phyloP scores from a whole-genome alignment of 2,329 filamentous ascomycete genomes.

The Beauveria varroae region DNA sequence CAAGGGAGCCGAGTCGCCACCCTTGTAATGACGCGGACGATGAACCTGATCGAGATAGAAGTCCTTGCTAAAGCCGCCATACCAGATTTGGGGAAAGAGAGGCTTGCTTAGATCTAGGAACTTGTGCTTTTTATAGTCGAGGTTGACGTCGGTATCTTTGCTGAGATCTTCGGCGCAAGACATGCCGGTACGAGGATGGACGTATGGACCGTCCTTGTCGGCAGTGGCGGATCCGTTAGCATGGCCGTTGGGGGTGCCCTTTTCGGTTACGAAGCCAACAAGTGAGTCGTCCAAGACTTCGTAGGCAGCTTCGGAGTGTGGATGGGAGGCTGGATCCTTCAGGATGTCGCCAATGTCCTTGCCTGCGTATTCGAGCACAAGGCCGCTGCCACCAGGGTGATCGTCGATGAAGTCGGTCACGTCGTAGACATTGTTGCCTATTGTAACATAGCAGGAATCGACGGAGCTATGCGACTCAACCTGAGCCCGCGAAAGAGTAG shows the following conservation, averaged over 20 bases:
- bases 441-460: constrained; percentile 86
- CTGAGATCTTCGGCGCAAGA: constrained; percentile 78
- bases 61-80: constrained; percentile 80
- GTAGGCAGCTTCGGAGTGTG: constrained; percentile 88
- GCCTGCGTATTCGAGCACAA: constrained; percentile 84
- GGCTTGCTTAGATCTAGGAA: constrained; percentile 86
- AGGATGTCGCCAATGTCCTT: constrained; percentile 79
- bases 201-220: constrained; percentile 23
- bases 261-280: constrained; percentile 68
- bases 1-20: constrained; percentile 82
- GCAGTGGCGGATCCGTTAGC: constrained; percentile 16
- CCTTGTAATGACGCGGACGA: constrained; percentile 89
- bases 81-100: constrained; percentile 81
- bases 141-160: constrained; percentile 68
- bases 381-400: constrained; percentile 82
- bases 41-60: constrained; percentile 97
- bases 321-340: constrained; percentile 74
- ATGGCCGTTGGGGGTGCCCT: constrained; percentile 34
- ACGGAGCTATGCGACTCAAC: constrained; percentile 71
- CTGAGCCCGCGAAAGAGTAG: constrained; percentile 73
- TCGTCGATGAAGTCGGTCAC: constrained; percentile 84
- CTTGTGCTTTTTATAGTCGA: constrained; percentile 84
- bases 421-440: constrained; percentile 89
- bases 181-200: constrained; percentile 73
- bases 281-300: constrained; percentile 85